phyloP scores from a whole-genome alignment of 805 yeast genomes.

The Wickerhamomyces alni region DNA sequence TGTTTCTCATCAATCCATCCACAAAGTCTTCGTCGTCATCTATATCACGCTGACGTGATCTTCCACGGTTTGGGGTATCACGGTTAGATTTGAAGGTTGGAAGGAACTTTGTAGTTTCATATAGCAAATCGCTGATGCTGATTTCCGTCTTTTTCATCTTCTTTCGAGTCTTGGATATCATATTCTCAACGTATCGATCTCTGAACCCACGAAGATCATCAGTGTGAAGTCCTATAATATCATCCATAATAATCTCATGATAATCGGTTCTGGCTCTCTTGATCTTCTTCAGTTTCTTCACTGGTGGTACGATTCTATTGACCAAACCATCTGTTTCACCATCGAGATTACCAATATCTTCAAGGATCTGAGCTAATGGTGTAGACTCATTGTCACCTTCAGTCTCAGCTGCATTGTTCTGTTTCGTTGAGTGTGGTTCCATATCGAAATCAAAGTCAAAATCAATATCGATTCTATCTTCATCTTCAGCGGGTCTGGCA shows the following conservation, averaged over 20 bases:
- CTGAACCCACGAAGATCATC: slow-evolving; percentile 18
- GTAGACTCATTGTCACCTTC: not conserved
- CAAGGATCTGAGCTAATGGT: slow-evolving; percentile 1
- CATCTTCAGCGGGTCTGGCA: not conserved
- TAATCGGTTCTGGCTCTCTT: slow-evolving; percentile 4
- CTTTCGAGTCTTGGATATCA: slow-evolving; percentile 5
- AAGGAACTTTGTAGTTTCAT: not conserved
- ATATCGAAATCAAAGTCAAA: slow-evolving; percentile 8
- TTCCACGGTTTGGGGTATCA: slow-evolving; percentile 6
- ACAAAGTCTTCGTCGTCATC: slow-evolving; percentile 18
- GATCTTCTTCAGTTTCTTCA: slow-evolving; percentile 2
- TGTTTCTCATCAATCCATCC: slow-evolving; percentile 18
- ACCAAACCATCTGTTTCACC: not conserved
- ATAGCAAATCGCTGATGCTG: slow-evolving; percentile 1
- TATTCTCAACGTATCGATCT: slow-evolving; percentile 17
- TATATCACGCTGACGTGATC: slow-evolving; percentile 2
- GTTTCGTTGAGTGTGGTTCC: not conserved
- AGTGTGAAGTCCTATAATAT: slow-evolving; percentile 14
- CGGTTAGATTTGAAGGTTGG: not conserved
- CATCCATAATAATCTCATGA: slow-evolving; percentile 10
- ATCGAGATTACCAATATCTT: slow-evolving; percentile 3
- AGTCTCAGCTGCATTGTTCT: no score
- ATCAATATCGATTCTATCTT: not conserved
- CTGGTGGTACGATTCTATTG: not conserved
- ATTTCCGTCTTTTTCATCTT: slow-evolving; percentile 3